Percentiles rank a stretch among this genome's conserved stretches.
These are phyloP conservation scores for Amanita inopinata DNA, from an alignment of 768 basidiomycete genomes.

Conservation along the genomic window DNA sequence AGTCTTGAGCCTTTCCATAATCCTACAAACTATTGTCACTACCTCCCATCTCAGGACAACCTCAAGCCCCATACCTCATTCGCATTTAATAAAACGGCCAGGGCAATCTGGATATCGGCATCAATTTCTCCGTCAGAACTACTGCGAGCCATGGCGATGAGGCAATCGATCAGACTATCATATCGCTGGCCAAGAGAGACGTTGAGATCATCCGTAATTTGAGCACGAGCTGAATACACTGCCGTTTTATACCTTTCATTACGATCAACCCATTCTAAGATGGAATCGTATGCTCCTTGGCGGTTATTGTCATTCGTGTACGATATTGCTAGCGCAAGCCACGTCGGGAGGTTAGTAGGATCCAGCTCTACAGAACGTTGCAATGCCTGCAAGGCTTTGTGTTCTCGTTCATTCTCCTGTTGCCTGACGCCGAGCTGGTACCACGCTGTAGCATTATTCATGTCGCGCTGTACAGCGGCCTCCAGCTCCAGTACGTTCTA, in stretches of 20 bases:
- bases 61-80: slow-evolving; percentile 55
- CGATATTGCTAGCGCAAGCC: slow-evolving; percentile 87
- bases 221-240: slow-evolving; percentile 30
- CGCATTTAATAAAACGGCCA: slow-evolving; percentile 87
- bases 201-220: slow-evolving; percentile 19
- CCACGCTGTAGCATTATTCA: slow-evolving; percentile 68
- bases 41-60: neutral
- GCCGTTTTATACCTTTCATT: slow-evolving; percentile 46
- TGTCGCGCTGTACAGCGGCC: slow-evolving; percentile 76
- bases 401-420: slow-evolving; percentile 95
- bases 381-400: slow-evolving; percentile 80
- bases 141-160: slow-evolving; percentile 73
- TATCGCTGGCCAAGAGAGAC: slow-evolving; percentile 31
- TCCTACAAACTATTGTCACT: slow-evolving; percentile 40
- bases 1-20: slow-evolving; percentile 87
- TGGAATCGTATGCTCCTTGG: slow-evolving; percentile 62
- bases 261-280: slow-evolving; percentile 72
- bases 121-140: slow-evolving; percentile 58
- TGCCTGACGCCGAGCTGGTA: slow-evolving; percentile 91
- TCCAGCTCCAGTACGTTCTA: slow-evolving; percentile 86
- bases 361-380: slow-evolving; percentile 74
- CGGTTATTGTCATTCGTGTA: slow-evolving; percentile 85
- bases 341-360: slow-evolving; percentile 63
- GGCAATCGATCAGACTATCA: slow-evolving; percentile 52
- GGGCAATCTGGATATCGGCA: slow-evolving; percentile 90